Percentiles rank a stretch among this genome's conserved stretches.
Evolutionary conservation across 192 early-diverging fungal species (phyloP).

Genomic region (Backusella tuberculispora): DNA sequence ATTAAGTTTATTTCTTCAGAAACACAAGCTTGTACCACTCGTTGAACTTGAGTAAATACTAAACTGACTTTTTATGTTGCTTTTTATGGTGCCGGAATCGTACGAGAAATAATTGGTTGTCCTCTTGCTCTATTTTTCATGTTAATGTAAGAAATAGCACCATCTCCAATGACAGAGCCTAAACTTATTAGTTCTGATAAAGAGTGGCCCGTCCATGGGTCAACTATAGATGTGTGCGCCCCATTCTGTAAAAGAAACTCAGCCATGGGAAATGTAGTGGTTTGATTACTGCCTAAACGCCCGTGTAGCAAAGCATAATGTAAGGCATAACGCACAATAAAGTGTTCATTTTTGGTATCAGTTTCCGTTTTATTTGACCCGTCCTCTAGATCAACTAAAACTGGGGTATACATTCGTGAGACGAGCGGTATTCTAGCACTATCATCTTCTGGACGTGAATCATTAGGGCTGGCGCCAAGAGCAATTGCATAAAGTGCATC

Average conservation of each 20-base stretch:
- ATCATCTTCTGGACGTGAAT: slow-evolving; percentile 32
- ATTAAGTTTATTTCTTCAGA: not conserved
- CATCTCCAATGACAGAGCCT: slow-evolving; percentile 23
- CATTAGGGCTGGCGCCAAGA: slow-evolving; percentile 49
- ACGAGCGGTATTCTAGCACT: not conserved
- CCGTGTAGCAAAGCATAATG: slow-evolving; percentile 23
- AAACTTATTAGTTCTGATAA: slow-evolving; percentile 26
- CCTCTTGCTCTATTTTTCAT: slow-evolving; percentile 36
- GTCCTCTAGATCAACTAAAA: not conserved
- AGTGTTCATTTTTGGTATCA: not conserved
- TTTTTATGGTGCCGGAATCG: not conserved
- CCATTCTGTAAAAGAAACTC: slow-evolving; percentile 70
- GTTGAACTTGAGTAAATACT: not conserved
- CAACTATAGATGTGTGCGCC: slow-evolving; percentile 37
- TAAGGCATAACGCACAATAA: not conserved
- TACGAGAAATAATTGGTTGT: slow-evolving; percentile 10
- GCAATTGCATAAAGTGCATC: slow-evolving; percentile 48
- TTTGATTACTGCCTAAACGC: not conserved
- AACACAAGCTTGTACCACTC: not conserved
- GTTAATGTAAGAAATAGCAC: slow-evolving; percentile 36
- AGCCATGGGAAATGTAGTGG: slow-evolving; percentile 51
- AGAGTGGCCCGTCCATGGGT: slow-evolving; percentile 21
- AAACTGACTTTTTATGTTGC: not conserved
- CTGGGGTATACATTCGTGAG: not conserved
- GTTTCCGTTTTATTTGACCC: not conserved